Evolutionary conservation across 106 monocot species (phyloP), one percentile per base, ranked within the genome.

Genomic region (Chionographis japonica): DNA sequence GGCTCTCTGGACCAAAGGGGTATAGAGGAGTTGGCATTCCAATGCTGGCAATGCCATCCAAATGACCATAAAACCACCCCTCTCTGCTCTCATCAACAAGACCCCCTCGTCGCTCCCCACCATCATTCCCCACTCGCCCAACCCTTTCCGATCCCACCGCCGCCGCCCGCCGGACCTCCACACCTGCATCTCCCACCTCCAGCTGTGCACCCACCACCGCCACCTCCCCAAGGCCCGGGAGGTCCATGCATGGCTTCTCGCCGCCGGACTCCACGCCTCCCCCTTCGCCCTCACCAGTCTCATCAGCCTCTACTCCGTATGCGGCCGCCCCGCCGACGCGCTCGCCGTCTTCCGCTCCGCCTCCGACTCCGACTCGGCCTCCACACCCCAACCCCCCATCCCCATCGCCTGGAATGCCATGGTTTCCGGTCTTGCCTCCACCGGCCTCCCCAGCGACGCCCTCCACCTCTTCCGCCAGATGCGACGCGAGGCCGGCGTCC

Each of bases 271-370:
- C 73, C 77, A 74, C 58, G 42, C 71, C 10, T 81, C 80, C 51
- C 85, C 88, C 56, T 63, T 66, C 50, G 49, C 63, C 49, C 56
- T 77, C 77, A 86, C 93, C 62, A 65, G 79, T 72, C 83, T 93
- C 53, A 84, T 86, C 76, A 72, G 77, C 54, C 67, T 81, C 86
- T 89, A 93, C 74, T 84, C 86, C 79, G 61, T 54, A 12, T 68
- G 53, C 76, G 52, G 40, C 79, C 61, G 37, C 63, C 79, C 86
- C 6, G 6, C 38, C n/a, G 58, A 55, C 65, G 61, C 83, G 27
- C 27, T 27, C 27, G 27, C 27, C 1, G 27, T 27, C 27, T 27
- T 27, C 61, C 72, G 79, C 60, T 49, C 85, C 14, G 64, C 66
- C 73, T 77, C 81, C 78, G 50, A 41, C 68, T 70, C n/a, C n/a